These are phyloP conservation scores for Setaria italica DNA, from an alignment of 202 grass and related monocot genomes.

Conservation along the genomic window DNA sequence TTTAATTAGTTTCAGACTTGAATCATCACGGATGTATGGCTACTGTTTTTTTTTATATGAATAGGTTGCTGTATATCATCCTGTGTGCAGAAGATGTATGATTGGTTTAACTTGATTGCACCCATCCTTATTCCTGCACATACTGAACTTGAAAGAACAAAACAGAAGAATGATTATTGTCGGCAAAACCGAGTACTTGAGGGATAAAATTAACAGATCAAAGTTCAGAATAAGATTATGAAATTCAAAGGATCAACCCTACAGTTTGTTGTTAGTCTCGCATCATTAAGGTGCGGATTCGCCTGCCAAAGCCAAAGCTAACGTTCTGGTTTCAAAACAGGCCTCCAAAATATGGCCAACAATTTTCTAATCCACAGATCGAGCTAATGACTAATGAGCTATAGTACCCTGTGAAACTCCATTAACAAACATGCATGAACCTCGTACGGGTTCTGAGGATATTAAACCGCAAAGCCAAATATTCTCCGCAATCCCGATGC, in stretches of 20 bases:
- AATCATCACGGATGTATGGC: not conserved
- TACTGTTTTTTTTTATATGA: not conserved
- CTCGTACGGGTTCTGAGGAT: constrained; percentile 43
- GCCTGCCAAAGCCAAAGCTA: constrained; percentile 9
- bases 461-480: constrained; percentile 48
- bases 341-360: not conserved
- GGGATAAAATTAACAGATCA: not conserved
- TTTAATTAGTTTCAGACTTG: not conserved
- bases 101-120: not conserved
- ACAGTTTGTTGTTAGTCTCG: not conserved
- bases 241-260: not conserved
- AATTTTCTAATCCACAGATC: not conserved
- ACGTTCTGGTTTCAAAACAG: not conserved
- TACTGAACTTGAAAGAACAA: not conserved
- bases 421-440: constrained; percentile 28
- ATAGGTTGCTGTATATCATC: not conserved
- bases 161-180: not conserved
- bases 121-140: not conserved
- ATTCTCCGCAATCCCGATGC: constrained; percentile 59
- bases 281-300: not conserved
- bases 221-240: not conserved
- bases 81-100: not conserved
- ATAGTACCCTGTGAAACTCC: not conserved
- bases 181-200: not conserved
- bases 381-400: not conserved